Conservation (phyloP, 192 early-diverging fungal species). For the Thoreauomyces humboldtii region DNA sequence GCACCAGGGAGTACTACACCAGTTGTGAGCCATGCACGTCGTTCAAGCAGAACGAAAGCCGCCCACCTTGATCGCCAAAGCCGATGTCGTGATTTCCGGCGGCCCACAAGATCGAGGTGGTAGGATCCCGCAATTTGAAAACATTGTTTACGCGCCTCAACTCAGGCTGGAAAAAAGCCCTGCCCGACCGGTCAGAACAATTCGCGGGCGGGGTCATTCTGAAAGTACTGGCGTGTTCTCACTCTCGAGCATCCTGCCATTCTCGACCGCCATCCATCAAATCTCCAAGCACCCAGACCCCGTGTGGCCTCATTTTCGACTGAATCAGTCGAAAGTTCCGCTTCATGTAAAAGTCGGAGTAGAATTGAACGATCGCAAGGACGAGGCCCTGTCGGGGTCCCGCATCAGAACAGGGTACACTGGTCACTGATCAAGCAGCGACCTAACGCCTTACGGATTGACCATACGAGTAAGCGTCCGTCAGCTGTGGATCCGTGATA, state of each 20-base stretch:
- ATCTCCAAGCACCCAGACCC: slow-evolving; percentile 79
- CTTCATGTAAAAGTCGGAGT: slow-evolving; percentile 82
- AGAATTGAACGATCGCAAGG: slow-evolving; percentile 67
- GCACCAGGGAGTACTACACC: slow-evolving; percentile 33
- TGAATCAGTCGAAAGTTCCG: slow-evolving; percentile 71
- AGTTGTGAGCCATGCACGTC: background rate
- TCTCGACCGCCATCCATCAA: slow-evolving; percentile 65
- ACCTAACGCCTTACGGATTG: slow-evolving; percentile 35
- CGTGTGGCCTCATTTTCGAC: slow-evolving; percentile 53
- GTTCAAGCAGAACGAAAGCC: background rate
- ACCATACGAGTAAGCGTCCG: slow-evolving; percentile 84
- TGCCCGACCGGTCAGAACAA: no score
- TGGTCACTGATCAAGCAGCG: no score
- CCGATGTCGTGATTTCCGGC: slow-evolving; percentile 96
- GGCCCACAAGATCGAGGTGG: slow-evolving; percentile 54
- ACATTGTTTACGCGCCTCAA: slow-evolving; percentile 51
- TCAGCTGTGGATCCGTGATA: slow-evolving; percentile 91
- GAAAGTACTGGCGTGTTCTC: no score
- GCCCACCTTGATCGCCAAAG: slow-evolving; percentile 38
- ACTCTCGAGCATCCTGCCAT: slow-evolving; percentile 29
- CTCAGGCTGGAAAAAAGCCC: slow-evolving; percentile 52
- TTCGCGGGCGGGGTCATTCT: no score
- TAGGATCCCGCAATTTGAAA: slow-evolving; percentile 40
- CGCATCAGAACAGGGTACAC: no score
- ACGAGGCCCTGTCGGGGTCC: slow-evolving; percentile 52